phyloP scores from a whole-genome alignment of 2,329 filamentous ascomycete genomes.

The Ustulina deusta region DNA sequence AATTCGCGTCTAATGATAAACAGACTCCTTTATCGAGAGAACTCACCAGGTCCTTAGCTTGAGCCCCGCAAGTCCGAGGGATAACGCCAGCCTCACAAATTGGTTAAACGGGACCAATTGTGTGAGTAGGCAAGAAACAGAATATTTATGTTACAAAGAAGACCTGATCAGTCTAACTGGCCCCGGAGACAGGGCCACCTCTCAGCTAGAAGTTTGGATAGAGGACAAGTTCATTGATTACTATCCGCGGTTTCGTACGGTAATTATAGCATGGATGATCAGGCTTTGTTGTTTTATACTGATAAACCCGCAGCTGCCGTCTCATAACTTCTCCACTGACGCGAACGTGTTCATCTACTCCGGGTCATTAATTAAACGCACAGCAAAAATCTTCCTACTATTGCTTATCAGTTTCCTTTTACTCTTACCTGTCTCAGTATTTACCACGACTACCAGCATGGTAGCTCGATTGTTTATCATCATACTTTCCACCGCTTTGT shows the following conservation, averaged over 20 bases:
- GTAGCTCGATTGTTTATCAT: conserved; percentile 17
- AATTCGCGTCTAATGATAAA: no score
- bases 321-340: conserved; percentile 12
- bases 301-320: background rate
- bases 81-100: conserved; percentile 24
- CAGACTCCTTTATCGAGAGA: conserved; percentile 25
- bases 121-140: conserved; percentile 25
- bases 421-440: conserved; percentile 27
- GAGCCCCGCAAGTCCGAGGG: background rate
- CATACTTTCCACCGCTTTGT: conserved; percentile 20
- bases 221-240: conserved; percentile 19
- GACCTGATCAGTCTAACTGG: conserved; percentile 23
- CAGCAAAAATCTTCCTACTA: conserved; percentile 15
- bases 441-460: conserved; percentile 4
- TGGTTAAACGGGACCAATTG: conserved; percentile 33
- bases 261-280: background rate
- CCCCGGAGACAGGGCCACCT: conserved; percentile 9
- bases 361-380: background rate
- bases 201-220: conserved; percentile 24
- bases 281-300: background rate
- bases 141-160: conserved; percentile 18
- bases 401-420: conserved; percentile 20
- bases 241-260: conserved; percentile 4
- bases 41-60: conserved; percentile 4
- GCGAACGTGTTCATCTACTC: conserved; percentile 27